These are phyloP conservation scores for Kwoniella mangroviensis DNA, from an alignment of 768 basidiomycete genomes.

Conservation along the genomic window DNA sequence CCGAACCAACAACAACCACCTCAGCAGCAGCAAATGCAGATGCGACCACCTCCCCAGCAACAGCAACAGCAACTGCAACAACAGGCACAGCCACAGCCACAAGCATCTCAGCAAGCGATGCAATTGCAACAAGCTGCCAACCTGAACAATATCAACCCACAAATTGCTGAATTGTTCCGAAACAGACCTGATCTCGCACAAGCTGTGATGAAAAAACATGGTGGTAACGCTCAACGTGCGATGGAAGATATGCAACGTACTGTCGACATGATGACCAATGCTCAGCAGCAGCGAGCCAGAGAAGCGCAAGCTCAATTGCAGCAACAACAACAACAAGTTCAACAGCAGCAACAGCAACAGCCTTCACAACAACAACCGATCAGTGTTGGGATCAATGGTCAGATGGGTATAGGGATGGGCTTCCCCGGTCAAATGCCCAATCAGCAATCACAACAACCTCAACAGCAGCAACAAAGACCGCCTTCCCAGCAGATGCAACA, in stretches of 20 bases:
- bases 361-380: conserved; percentile 11
- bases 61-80: conserved; percentile 26
- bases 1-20: conserved; percentile 17
- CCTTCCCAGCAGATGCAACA: conserved; percentile 16
- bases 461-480: conserved; percentile 10
- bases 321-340: conserved; percentile 7
- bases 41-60: conserved; percentile 20
- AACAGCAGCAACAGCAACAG: conserved; percentile 9
- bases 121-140: conserved; percentile 23
- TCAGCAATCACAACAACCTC: conserved; percentile 8
- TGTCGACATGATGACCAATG: conserved; percentile 9
- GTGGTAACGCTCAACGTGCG: conserved; percentile 10
- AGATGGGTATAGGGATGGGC: conserved; percentile 19
- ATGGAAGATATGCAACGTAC: conserved; percentile 22
- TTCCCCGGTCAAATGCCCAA: conserved; percentile 13
- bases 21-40: conserved; percentile 23
- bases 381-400: conserved; percentile 10
- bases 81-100: conserved; percentile 23
- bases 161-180: conserved; percentile 9
- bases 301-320: conserved; percentile 9
- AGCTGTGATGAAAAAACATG: conserved; percentile 17
- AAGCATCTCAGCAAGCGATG: conserved; percentile 14
- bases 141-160: neutral
- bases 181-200: conserved; percentile 15
- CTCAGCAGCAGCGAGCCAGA: conserved; percentile 11